Conservation (phyloP, 192 early-diverging fungal genomes). For the Podochytrium sp. region DNA sequence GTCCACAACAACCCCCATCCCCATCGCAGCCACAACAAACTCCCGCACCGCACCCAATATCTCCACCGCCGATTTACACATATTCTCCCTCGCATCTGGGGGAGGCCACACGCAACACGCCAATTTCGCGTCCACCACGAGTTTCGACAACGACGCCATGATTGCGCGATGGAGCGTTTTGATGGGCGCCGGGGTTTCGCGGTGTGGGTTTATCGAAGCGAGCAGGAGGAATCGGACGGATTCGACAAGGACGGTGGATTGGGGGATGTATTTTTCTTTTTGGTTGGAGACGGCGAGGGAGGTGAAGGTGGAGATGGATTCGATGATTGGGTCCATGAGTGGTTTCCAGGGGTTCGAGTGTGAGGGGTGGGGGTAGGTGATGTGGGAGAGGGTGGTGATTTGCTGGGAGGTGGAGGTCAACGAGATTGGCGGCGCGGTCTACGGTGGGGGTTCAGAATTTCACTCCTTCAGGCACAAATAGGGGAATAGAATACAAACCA, state of each 20-base stretch:
- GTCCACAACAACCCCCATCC: neutral
- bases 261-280: conserved; percentile 60
- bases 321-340: conserved; percentile 53
- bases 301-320: conserved; percentile 50
- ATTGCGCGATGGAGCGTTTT: conserved; percentile 75
- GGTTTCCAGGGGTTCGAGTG: conserved; percentile 38
- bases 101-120: conserved; percentile 90
- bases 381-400: conserved; percentile 21
- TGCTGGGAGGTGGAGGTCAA: neutral
- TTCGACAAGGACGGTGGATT: conserved; percentile 68
- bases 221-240: conserved; percentile 85
- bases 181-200: conserved; percentile 68
- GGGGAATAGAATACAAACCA: conserved; percentile 36
- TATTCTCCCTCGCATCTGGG: conserved; percentile 77
- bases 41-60: conserved; percentile 78
- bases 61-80: conserved; percentile 81
- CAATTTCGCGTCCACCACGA: conserved; percentile 81
- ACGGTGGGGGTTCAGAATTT: neutral
- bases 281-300: conserved; percentile 43
- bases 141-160: conserved; percentile 79
- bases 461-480: conserved; percentile 18
- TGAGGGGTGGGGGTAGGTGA: conserved; percentile 16
- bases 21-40: conserved; percentile 49
- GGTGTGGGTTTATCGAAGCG: conserved; percentile 73
- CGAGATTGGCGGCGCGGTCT: neutral